Evolutionary conservation across 176 grass and related monocot genomes (phyloP).

Genomic region (Oryza officinalis): DNA sequence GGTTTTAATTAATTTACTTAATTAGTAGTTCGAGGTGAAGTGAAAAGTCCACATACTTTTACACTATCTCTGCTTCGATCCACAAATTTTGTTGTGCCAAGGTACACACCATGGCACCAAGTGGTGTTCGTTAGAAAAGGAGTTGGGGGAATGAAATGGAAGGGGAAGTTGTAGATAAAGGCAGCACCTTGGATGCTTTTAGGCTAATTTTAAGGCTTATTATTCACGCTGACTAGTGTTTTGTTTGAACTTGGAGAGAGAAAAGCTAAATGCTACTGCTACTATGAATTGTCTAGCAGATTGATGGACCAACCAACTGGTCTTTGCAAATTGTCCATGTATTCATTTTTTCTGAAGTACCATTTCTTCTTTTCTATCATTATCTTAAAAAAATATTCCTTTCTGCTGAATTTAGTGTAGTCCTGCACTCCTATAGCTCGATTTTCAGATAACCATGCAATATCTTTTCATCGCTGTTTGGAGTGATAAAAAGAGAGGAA

Average conservation of each 20-base stretch:
- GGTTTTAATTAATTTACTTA: not conserved
- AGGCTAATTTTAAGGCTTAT: conserved; percentile 35
- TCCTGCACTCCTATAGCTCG: not conserved
- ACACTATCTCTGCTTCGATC: conserved; percentile 24
- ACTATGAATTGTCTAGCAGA: not conserved
- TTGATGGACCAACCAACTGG: not conserved
- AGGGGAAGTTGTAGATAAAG: conserved; percentile 58
- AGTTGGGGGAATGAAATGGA: not conserved
- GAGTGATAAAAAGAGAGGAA: not conserved
- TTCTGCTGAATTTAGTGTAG: not conserved
- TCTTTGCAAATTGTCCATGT: not conserved
- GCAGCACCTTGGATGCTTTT: conserved; percentile 36
- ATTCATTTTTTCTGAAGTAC: not conserved
- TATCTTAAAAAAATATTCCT: not conserved
- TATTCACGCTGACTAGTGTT: conserved; percentile 23
- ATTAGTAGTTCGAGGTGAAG: conserved; percentile 22
- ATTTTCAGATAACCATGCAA: not conserved
- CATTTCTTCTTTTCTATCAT: not conserved
- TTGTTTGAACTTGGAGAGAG: not conserved
- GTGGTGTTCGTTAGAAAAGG: not conserved
- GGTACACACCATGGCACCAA: not conserved
- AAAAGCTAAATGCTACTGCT: not conserved
- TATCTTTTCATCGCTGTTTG: not conserved
- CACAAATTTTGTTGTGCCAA: conserved; percentile 50
- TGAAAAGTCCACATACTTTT: conserved; percentile 16